Base-by-base conservation (phyloP, 805 yeast species). In the Isabelozyma pseudorhagii region DNA sequence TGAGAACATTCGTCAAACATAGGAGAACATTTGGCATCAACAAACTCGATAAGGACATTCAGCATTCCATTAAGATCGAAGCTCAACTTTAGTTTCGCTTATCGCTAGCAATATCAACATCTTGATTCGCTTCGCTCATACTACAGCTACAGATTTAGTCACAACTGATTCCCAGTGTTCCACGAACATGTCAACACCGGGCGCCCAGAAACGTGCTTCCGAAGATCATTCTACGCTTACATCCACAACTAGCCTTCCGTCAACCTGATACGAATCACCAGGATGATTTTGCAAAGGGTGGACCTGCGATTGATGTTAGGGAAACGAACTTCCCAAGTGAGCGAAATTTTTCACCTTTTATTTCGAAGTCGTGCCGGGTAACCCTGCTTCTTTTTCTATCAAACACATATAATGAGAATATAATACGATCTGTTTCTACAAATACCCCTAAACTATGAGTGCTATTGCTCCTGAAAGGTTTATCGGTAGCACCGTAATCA, bases 201-300 rank as follows among this genome's bases (percentile, higher is more conserved):
- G 75, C 74, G 75, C 75, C 75, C 75, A 70, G 75, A 57, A 70
- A 70, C 75, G 74, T 68, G 70, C 75, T 66, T 73, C 73, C 46
- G 58, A 56, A 56, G 74, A 72, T 69, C 60, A 38, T 39, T 70
- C 63, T 70, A 69, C 74, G 74, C 74, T 58, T 66, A 14, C 50
- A 53, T 61, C 54, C 74, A 66, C 69, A 55, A 31, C 60, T 59
- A 55, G 62, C 53, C 68, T 67, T 58, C 50, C 62, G 47, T 54
- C 54, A 60, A 44, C 46, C 45, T 50, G 25, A 48, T 46, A 45
- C 46, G 45, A 48, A 47, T 45, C 25, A 41, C 47, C 46, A 51
- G 45, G 46, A 47, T 48, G 51, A 53, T 56, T 57, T 58, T 48
- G 50, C 39, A 48, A 53, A 61, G 74, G 63, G 66, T 63, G 74